phyloP scores from a whole-genome alignment of 495 filamentous ascomycete genomes.

The Penicillium coffeae region DNA sequence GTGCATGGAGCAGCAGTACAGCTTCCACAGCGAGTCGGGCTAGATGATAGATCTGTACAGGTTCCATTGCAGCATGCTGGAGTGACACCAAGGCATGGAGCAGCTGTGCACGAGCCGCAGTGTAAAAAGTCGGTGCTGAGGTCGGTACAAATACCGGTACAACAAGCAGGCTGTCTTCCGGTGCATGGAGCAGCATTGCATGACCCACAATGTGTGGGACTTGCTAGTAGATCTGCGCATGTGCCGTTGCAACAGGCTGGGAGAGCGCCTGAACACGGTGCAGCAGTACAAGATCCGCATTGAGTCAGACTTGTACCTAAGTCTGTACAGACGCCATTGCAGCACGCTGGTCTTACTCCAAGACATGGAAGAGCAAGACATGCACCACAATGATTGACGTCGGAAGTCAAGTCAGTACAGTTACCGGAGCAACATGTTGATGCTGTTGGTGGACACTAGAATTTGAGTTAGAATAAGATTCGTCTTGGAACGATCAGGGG shows the following conservation, averaged over 20 bases:
- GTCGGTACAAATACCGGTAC: slow-evolving; percentile 11
- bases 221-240: slow-evolving; percentile 11
- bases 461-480: neutral
- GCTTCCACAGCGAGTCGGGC: no score
- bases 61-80: slow-evolving; percentile 13
- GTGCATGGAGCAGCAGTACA: no score
- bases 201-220: slow-evolving; percentile 11
- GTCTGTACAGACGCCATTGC: slow-evolving; percentile 10
- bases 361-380: slow-evolving; percentile 7
- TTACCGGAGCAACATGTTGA: slow-evolving; percentile 13
- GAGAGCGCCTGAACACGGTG: slow-evolving; percentile 7
- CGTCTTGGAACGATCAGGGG: neutral
- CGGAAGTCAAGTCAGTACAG: slow-evolving; percentile 8
- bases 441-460: neutral
- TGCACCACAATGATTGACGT: slow-evolving; percentile 9
- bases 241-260: slow-evolving; percentile 16
- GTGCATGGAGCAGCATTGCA: slow-evolving; percentile 9
- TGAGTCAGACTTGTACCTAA: slow-evolving; percentile 1
- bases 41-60: slow-evolving; percentile 14
- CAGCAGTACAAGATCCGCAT: slow-evolving; percentile 6
- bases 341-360: slow-evolving; percentile 13
- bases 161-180: slow-evolving; percentile 12
- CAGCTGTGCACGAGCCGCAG: slow-evolving; percentile 12
- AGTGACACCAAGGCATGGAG: slow-evolving; percentile 5
- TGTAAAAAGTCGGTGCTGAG: slow-evolving; percentile 3